phyloP scores from a whole-genome alignment of 345 rosid genomes.

The rapeseed (Brassica napus) region DNA sequence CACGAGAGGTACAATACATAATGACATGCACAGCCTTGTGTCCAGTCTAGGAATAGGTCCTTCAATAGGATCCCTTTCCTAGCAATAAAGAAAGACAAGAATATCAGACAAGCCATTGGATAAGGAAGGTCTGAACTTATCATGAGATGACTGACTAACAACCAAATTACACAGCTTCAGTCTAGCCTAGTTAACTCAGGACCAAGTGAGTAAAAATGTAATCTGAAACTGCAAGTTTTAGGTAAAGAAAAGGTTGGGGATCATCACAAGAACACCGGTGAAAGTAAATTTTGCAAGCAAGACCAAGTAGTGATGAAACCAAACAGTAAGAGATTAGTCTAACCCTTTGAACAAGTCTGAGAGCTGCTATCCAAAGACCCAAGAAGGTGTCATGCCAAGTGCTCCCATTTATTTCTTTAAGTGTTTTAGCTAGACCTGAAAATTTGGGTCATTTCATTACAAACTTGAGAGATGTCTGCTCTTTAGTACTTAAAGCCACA shows the following conservation, averaged over 20 bases:
- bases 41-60: constrained; percentile 89
- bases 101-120: constrained; percentile 21
- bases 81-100: constrained; percentile 11
- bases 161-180: not conserved
- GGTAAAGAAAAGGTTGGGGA: not conserved
- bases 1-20: constrained; percentile 76
- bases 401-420: constrained; percentile 75
- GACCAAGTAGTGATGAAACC: constrained; percentile 2
- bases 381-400: constrained; percentile 91
- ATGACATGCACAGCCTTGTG: constrained; percentile 82
- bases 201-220: not conserved
- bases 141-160: constrained; percentile 16
- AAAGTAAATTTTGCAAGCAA: constrained; percentile 3
- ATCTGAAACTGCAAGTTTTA: constrained; percentile 6
- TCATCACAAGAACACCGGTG: not conserved
- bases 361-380: constrained; percentile 90
- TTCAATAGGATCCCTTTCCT: constrained; percentile 96
- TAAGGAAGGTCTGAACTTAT: not conserved
- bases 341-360: constrained; percentile 98
- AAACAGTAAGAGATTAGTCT: constrained; percentile 31
- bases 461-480: not conserved
- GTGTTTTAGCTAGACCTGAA: constrained; percentile 85
- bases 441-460: constrained; percentile 14
- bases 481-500: constrained; percentile 11
- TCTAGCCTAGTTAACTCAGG: constrained; percentile 2